Base-by-base conservation (phyloP, 179 eudicot species). In the Nepenthes alata region DNA sequence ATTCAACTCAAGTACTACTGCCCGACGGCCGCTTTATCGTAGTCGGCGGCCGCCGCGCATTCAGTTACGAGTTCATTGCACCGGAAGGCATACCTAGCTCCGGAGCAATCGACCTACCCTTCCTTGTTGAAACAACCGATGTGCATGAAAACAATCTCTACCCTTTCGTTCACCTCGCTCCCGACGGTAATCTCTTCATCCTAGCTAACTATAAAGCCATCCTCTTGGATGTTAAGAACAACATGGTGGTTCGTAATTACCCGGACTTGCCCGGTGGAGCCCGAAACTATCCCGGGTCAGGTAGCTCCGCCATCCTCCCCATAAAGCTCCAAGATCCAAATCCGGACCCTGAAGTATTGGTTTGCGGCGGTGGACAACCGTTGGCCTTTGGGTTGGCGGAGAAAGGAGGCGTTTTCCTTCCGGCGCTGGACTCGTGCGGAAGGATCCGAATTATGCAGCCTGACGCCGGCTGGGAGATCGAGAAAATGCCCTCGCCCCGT, bases 211-310 rank as follows among this genome's bases (percentile, higher is more conserved):
- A 56, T 57, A 79, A 55, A 44, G 67, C 94, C 51, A 71, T 87
- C 63, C 66, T 87, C 12, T 15, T 94, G 4, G 70, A 84, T 60
- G 86, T 87, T 2, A 37, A 38, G 0, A 66, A 72, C 55, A 84
- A 80, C 48, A 56, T 44, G 57, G 57, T 76, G 39, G 67, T 87
- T 50, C 71, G 73, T 0, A 63, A 53, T 25, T 80, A 82, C 69
- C 97, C 97, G 0, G 77, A 61, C 35, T 15, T 94, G 11, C 75
- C 82, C 0, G 80, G 80, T 11, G 95, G 95, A 59, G 89, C 67
- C 3, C 77, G 97, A 0, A 94, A 85, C 85, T 94, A 87, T 69
- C 99, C 99, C 0, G 81, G 86, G 2, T 90, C 99, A 0, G 99
- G 75, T 2, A 51, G 65, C 69, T 67, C 95, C 0, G 83, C 85